Conservation (phyloP, 179 eudicot genomes). For the Silene noctiflora region DNA sequence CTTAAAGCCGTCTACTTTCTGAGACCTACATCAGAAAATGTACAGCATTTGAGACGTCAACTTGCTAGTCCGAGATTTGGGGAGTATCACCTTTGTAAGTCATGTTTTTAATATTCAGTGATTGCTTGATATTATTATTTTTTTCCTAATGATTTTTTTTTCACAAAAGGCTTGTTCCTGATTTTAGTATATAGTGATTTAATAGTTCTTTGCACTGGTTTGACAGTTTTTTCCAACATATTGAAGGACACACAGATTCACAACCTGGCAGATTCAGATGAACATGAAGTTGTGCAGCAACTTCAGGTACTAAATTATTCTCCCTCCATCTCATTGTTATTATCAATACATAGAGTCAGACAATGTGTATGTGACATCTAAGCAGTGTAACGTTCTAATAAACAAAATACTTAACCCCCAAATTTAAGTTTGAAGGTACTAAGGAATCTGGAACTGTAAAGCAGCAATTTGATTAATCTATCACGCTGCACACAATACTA, state of each 20-base stretch:
- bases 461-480: neutral
- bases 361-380: neutral
- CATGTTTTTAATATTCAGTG: neutral
- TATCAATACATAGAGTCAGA: neutral
- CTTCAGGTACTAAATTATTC: slow-evolving; percentile 57
- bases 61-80: slow-evolving; percentile 90
- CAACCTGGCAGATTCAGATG: slow-evolving; percentile 89
- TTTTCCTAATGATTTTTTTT: neutral
- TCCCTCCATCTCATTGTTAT: neutral
- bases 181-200: slow-evolving; percentile 6
- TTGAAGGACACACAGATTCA: slow-evolving; percentile 82
- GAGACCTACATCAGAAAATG: slow-evolving; percentile 78
- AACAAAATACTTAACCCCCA: neutral
- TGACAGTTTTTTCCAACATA: slow-evolving; percentile 83
- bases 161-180: neutral
- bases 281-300: slow-evolving; percentile 85
- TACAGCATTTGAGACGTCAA: slow-evolving; percentile 78
- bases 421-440: neutral
- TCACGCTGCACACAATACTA: neutral
- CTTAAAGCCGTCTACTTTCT: slow-evolving; percentile 92
- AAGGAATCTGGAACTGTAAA: neutral
- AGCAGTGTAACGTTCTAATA: neutral
- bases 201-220: slow-evolving; percentile 14
- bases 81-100: slow-evolving; percentile 92
- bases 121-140: neutral